Conservation (phyloP, 1,139 yeast species). For the Nakaseomyces glabratus region DNA sequence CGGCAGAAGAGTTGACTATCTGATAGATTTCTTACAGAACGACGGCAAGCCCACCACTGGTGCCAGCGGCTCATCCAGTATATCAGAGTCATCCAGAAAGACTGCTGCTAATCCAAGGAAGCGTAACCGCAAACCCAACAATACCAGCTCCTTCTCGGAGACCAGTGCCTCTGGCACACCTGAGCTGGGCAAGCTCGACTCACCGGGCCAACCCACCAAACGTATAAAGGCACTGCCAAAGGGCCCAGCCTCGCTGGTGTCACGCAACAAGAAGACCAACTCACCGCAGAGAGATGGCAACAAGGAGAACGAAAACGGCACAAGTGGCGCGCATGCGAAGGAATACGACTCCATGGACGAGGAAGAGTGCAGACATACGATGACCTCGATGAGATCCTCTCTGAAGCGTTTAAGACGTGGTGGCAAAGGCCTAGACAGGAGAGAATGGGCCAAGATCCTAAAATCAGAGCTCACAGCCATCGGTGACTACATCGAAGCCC, state of each 20-base stretch:
- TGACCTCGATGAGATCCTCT: constrained; percentile 69
- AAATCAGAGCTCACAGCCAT: constrained; percentile 68
- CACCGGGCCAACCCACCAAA: constrained; percentile 8
- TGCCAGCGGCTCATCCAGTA: constrained; percentile 10
- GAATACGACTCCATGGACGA: constrained; percentile 85
- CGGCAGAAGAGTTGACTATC: constrained; percentile 87
- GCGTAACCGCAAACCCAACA: constrained; percentile 13
- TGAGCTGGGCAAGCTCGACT: constrained; percentile 3
- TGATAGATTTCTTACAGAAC: constrained; percentile 48
- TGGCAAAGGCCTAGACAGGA: constrained; percentile 69
- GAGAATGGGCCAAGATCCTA: constrained; percentile 73
- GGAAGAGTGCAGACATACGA: constrained; percentile 49
- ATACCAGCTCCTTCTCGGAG: neutral
- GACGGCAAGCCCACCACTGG: constrained; percentile 9
- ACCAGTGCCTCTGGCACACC: constrained; percentile 1
- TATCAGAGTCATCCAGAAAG: constrained; percentile 10
- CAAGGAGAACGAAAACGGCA: constrained; percentile 7
- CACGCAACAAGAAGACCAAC: neutral
- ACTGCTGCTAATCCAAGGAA: constrained; percentile 12
- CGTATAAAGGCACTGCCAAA: constrained; percentile 10
- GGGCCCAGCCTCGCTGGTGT: constrained; percentile 6
- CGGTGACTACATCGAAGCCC: constrained; percentile 43
- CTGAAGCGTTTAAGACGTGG: constrained; percentile 71
- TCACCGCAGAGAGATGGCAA: constrained; percentile 6
- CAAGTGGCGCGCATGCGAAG: constrained; percentile 31